Evolutionary conservation across 2,329 filamentous ascomycete genomes (phyloP), one percentile per base, ranked within the genome.

Genomic region (Monilinia fructicola): DNA sequence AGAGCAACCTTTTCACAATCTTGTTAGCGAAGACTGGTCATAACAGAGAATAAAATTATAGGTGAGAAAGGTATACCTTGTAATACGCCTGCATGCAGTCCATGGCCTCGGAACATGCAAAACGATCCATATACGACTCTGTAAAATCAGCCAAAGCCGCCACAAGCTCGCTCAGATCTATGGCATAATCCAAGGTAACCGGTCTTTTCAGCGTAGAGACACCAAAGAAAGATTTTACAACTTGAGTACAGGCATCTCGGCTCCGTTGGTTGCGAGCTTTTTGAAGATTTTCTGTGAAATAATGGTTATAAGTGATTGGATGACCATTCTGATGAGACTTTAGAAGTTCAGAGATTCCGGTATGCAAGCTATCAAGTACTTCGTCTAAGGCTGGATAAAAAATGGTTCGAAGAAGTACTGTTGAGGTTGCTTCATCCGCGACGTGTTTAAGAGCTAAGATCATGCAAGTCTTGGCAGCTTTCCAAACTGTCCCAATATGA

Each of bases 271-370:
- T 68, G 23, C 67, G 69, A 26, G 68, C 46, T 35, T 70, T 70
- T 35, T 71, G 67, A 9, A 83, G 73, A 0, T 71, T 75, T 18
- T 82, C 74, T 0, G 77, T 64, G 35, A 82, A 83, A 46, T 82
- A 75, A 21, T 80, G 74, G 52, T 85, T 84, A 69, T 86, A 86
- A 0, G 83, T 87, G 46, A 85, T 83, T 0, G 82, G 83, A 69
- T 85, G 81, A 0, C 78, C 72, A 11, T 74, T 73, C 68, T 78
- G 81, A 74, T 83, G 78, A 7, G 77, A 81, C 14, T 74, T 71
- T 0, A 88, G 73, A 2, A 88, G 71, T 61, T 83, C 79, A 0
- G 67, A 63, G 0, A 81, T 75, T 70, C 84, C 84, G 0, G 69
- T 67, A 9, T 79, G 74, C 1, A 83, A 75, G 4, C 69, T 70